Conservation (phyloP, 1,139 yeast species). For the Starmera stellimalicola region DNA sequence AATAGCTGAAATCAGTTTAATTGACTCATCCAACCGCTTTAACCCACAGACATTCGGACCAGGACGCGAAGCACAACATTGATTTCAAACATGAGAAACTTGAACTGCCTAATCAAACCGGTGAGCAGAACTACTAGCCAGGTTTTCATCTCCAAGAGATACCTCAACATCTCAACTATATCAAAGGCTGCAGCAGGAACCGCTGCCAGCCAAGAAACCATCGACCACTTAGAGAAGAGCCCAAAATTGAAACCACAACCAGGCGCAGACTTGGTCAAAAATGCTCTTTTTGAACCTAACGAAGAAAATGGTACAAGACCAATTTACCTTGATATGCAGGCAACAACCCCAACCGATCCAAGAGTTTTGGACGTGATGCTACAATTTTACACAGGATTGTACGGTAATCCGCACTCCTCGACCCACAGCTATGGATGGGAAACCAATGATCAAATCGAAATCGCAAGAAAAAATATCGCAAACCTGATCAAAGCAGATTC, state of each 20-base stretch:
- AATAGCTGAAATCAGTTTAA: too few relatives aligned
- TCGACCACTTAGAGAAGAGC: slow-evolving; percentile 6
- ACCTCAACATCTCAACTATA: slow-evolving; percentile 10
- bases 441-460: slow-evolving; percentile 85
- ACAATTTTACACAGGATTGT: slow-evolving; percentile 82
- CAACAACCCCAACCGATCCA: slow-evolving; percentile 97
- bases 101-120: too few relatives aligned
- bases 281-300: slow-evolving; percentile 25
- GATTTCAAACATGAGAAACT: too few relatives aligned
- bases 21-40: too few relatives aligned
- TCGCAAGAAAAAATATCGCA: slow-evolving; percentile 77
- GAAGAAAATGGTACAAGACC: slow-evolving; percentile 61
- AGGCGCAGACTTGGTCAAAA: slow-evolving; percentile 23
- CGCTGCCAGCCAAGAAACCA: slow-evolving; percentile 1
- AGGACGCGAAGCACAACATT: too few relatives aligned
- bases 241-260: slow-evolving; percentile 8
- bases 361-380: slow-evolving; percentile 93
- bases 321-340: slow-evolving; percentile 90
- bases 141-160: too few relatives aligned
- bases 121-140: too few relatives aligned
- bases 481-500: slow-evolving; percentile 85
- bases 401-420: slow-evolving; percentile 96
- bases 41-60: too few relatives aligned
- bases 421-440: slow-evolving; percentile 99
- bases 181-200: slow-evolving; percentile 9